A percentile compares a stretch with the other conserved stretches of the same genome.
phyloP scores from a whole-genome alignment of 768 basidiomycete genomes.

The Boletus vinaceobasis region DNA sequence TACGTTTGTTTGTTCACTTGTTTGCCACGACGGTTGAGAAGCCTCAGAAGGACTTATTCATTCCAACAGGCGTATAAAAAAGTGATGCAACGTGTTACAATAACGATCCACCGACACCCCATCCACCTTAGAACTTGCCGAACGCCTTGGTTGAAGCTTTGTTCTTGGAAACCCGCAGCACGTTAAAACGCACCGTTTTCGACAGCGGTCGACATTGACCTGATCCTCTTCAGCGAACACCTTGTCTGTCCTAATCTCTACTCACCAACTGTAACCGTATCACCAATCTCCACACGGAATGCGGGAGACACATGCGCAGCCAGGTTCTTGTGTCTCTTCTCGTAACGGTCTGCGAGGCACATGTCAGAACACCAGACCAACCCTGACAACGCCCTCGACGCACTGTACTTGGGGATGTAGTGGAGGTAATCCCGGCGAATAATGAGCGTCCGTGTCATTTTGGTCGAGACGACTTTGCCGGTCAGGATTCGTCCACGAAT shows the following conservation, averaged over 20 bases:
- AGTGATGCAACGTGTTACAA: slow-evolving; percentile 17
- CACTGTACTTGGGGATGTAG: slow-evolving; percentile 98
- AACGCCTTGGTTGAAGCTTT: slow-evolving; percentile 90
- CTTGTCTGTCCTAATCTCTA: slow-evolving; percentile 19
- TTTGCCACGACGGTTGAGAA: slow-evolving; percentile 12
- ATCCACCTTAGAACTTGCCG: slow-evolving; percentile 75
- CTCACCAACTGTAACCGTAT: slow-evolving; percentile 91
- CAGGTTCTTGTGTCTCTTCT: slow-evolving; percentile 98
- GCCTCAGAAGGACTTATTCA: background rate
- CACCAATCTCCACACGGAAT: slow-evolving; percentile 96
- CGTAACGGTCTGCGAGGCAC: slow-evolving; percentile 79
- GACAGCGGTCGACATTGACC: slow-evolving; percentile 99
- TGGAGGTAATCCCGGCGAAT: slow-evolving; percentile 94
- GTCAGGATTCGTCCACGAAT: slow-evolving; percentile 99
- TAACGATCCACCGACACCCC: background rate
- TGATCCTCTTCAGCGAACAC: slow-evolving; percentile 25
- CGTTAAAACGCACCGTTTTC: slow-evolving; percentile 99
- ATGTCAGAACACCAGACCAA: slow-evolving; percentile 7
- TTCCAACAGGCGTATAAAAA: slow-evolving; percentile 25
- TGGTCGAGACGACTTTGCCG: slow-evolving; percentile 96
- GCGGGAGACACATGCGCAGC: slow-evolving; percentile 96
- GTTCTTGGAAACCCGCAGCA: slow-evolving; percentile 90
- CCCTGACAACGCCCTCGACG: slow-evolving; percentile 31
- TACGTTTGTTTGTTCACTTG: slow-evolving; percentile 35
- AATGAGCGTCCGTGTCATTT: slow-evolving; percentile 98